Conservation (phyloP, 2,329 filamentous ascomycete species). For the Xylaria multiplex region DNA sequence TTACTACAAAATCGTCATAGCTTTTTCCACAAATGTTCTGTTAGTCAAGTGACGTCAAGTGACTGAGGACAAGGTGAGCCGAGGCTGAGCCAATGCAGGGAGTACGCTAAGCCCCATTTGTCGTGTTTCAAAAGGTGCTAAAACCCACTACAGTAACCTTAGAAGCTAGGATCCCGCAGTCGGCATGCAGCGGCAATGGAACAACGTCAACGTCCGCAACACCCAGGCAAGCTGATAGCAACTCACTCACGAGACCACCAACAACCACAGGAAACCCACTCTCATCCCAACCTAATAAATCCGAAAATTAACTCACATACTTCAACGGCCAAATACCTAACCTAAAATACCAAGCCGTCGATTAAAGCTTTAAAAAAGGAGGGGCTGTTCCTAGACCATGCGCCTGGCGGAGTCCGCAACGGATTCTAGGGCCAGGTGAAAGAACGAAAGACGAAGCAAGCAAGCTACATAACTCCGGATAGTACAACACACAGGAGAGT, state of each 20-base stretch:
- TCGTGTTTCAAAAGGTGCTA: too few relatives aligned
- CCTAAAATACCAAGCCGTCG: neutral
- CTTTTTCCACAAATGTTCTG: too few relatives aligned
- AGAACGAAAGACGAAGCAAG: conserved; percentile 22
- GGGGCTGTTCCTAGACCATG: conserved; percentile 39
- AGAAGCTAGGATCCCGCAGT: conserved; percentile 3
- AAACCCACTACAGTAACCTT: neutral
- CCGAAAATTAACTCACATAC: neutral
- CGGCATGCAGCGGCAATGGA: conserved; percentile 20
- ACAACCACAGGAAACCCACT: conserved; percentile 1
- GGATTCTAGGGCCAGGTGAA: conserved; percentile 45
- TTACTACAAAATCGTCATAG: too few relatives aligned
- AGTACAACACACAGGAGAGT: conserved; percentile 8
- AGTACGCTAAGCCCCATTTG: conserved; percentile 20
- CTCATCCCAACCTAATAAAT: neutral
- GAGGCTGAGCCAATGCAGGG: conserved; percentile 27
- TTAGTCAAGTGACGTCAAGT: neutral
- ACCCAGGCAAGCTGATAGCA: conserved; percentile 15
- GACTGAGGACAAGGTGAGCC: conserved; percentile 15
- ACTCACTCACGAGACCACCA: conserved; percentile 24
- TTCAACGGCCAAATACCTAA: neutral
- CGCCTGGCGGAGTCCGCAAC: conserved; percentile 42
- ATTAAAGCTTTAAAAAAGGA: conserved; percentile 14
- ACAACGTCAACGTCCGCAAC: conserved; percentile 19
- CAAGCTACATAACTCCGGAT: conserved; percentile 2